phyloP scores from a whole-genome alignment of 306 rosid genomes.

The Malus orientalis region DNA sequence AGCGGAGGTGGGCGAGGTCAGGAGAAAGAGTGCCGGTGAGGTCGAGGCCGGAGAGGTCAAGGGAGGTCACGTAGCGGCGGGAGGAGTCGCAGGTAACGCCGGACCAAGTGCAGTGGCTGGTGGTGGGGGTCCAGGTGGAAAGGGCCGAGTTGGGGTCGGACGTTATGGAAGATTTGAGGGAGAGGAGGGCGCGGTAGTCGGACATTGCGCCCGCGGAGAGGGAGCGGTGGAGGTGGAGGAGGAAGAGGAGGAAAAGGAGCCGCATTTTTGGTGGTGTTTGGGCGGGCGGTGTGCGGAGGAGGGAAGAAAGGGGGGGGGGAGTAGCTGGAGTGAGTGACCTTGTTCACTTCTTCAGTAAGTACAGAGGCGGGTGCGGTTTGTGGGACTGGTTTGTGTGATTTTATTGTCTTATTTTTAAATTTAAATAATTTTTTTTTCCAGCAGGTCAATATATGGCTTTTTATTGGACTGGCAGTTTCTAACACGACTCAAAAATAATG shows the following conservation, averaged over 20 bases:
- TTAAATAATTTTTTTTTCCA: background rate
- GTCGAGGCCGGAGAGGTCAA: constrained; percentile 50
- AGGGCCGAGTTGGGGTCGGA: constrained; percentile 44
- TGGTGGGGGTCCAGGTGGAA: constrained; percentile 57
- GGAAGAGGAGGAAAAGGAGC: constrained; percentile 14
- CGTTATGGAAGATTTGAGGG: constrained; percentile 44
- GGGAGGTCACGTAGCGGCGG: constrained; percentile 50
- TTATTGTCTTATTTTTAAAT: background rate
- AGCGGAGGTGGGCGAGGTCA: constrained; percentile 43
- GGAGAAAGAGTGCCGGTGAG: constrained; percentile 58
- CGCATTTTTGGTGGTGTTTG: constrained; percentile 25
- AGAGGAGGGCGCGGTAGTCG: constrained; percentile 60
- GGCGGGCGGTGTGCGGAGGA: background rate
- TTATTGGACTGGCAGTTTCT: no score
- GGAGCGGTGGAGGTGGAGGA: constrained; percentile 16
- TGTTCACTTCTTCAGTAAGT: background rate
- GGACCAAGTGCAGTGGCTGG: constrained; percentile 50
- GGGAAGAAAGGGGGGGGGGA: background rate
- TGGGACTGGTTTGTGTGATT: background rate
- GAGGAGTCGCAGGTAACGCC: constrained; percentile 61
- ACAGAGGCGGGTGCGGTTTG: background rate
- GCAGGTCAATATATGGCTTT: no score
- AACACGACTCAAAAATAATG: no score
- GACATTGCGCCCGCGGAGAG: constrained; percentile 21
- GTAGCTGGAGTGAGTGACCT: background rate